These are phyloP conservation scores for Nepenthes mirabilis DNA, from an alignment of 148 eudicot species.

Conservation along the genomic window DNA sequence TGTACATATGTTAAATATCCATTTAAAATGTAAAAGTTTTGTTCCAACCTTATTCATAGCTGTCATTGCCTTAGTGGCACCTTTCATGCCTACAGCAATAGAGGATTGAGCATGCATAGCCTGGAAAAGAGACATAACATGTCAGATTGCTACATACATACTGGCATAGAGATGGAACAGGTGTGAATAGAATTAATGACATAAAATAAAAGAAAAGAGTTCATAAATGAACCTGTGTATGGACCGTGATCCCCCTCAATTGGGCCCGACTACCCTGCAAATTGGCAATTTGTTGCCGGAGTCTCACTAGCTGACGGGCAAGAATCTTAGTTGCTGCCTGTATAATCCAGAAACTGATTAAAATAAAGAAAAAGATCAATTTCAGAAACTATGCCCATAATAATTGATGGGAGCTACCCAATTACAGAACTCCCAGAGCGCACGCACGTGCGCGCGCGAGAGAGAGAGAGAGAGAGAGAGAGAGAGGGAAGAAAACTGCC, in stretches of 20 bases:
- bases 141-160: not conserved
- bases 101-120: constrained; percentile 94
- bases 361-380: not conserved
- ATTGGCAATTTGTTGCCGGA: constrained; percentile 78
- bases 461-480: not conserved
- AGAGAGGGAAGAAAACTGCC: constrained; percentile 21
- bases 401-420: not conserved
- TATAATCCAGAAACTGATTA: constrained; percentile 9
- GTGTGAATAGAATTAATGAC: constrained; percentile 1
- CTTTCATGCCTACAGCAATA: constrained; percentile 86
- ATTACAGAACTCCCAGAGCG: not conserved
- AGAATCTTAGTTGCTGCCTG: constrained; percentile 93
- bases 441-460: too few relatives aligned
- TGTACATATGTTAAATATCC: not conserved
- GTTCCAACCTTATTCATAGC: constrained; percentile 79
- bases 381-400: not conserved
- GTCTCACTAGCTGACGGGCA: constrained; percentile 85
- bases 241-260: constrained; percentile 93
- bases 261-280: constrained; percentile 95
- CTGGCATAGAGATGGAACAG: constrained; percentile 1
- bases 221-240: constrained; percentile 61
- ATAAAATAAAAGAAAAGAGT: constrained; percentile 4
- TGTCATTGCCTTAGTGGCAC: constrained; percentile 89
- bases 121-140: constrained; percentile 20
- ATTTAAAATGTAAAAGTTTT: not conserved